Evolutionary conservation across 2,329 filamentous ascomycete genomes (phyloP).

Genomic region (Cladobotryum mycophilum): DNA sequence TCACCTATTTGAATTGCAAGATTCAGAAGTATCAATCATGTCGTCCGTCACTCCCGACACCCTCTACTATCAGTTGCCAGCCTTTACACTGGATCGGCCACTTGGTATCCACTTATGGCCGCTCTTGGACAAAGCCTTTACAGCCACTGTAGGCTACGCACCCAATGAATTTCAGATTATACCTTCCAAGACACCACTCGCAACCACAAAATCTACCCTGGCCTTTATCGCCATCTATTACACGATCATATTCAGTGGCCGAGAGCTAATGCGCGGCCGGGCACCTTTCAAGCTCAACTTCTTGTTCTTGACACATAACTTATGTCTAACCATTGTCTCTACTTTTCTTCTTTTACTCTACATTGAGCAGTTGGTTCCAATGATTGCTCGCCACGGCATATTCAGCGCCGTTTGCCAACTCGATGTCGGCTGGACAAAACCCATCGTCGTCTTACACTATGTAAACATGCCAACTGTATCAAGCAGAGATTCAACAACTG

Average conservation of each 20-base stretch:
- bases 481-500: slow-evolving; percentile 2
- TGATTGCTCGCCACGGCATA: slow-evolving; percentile 63
- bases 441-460: slow-evolving; percentile 80
- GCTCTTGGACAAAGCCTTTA: slow-evolving; percentile 70
- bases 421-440: slow-evolving; percentile 70
- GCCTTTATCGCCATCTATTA: slow-evolving; percentile 73
- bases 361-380: slow-evolving; percentile 73
- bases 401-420: slow-evolving; percentile 72
- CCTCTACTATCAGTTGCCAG: no score
- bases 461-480: slow-evolving; percentile 42
- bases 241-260: slow-evolving; percentile 73
- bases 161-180: slow-evolving; percentile 73
- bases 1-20: no score
- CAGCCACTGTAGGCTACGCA: slow-evolving; percentile 63
- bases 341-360: slow-evolving; percentile 67
- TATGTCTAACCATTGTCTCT: slow-evolving; percentile 73
- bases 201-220: slow-evolving; percentile 66
- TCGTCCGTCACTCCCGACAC: no score
- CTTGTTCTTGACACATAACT: slow-evolving; percentile 87
- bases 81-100: slow-evolving; percentile 7
- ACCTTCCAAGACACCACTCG: slow-evolving; percentile 69
- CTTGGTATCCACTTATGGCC: slow-evolving; percentile 10
- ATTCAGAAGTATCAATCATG: no score
- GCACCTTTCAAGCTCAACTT: slow-evolving; percentile 68
- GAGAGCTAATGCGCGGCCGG: slow-evolving; percentile 74